Evolutionary conservation across 805 yeast species (phyloP), one percentile per base, ranked within the genome.

Genomic region (Spathaspora hagerdaliae): DNA sequence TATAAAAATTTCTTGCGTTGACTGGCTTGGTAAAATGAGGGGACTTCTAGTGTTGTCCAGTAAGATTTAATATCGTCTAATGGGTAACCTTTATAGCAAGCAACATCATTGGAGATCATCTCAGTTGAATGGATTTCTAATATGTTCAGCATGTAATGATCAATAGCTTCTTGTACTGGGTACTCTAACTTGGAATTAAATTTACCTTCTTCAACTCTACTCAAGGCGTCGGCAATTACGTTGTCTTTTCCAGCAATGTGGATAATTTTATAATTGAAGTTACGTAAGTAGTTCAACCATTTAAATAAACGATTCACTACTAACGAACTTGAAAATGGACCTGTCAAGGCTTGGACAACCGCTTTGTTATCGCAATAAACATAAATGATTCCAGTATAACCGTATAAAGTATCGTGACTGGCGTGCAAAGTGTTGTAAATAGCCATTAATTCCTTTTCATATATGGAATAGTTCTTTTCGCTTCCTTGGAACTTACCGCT

Each of bases 361-460:
- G 42, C 36, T 31, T 31, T 31, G 15, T 39, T 39, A 26, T 39
- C 42, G 12, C 42, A 39, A 19, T 14, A 39, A 29, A 39, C 27
- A 31, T 39, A n/a, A 15, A 39, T 31, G 7, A 39, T 24, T 8
- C 29, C 42, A 10, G 11, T 24, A 27, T 12, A 38, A 14, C 19
- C 31, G 14, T 24, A 6, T 11, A 38, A 7, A 10, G 27, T 12
- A 6, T 12, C 15, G 26, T 24, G 19, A n/a, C 10, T 24, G 11
- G 31, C 14, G 7, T 24, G n/a, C n/a, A 38, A 27, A 12, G 40
- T 24, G 10, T 39, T 15, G 8, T 31, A 39, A 31, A 39, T 39
- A 6, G 42, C 36, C 5, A 31, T 31, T 24, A 32, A 14, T n/a
- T 40, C 38, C n/a, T 40, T 40, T 13, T 40, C 43, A 32, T 15